Conservation (phyloP, 2,329 filamentous ascomycete species). For the Endothia cerciana region DNA sequence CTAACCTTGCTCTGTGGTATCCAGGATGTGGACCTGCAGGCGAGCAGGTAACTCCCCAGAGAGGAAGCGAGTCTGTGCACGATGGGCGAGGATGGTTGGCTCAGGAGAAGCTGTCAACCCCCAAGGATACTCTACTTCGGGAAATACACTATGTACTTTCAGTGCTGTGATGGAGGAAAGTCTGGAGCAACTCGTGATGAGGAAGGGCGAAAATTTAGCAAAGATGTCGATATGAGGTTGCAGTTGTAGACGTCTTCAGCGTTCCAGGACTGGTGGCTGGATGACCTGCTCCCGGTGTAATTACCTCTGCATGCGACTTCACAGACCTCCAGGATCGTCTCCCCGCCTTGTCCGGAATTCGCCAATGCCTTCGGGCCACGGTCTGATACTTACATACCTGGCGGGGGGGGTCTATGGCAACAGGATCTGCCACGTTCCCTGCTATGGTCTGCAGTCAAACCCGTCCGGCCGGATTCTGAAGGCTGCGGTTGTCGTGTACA, state of each 20-base stretch:
- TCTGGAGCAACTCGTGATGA: not conserved
- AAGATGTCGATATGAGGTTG: no score
- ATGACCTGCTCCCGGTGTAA: not conserved
- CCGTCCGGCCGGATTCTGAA: no score
- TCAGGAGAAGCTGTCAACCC: not conserved
- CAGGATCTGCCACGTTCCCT: not conserved
- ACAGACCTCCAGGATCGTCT: not conserved
- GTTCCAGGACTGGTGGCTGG: not conserved
- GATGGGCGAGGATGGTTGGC: not conserved
- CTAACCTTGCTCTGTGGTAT: not conserved
- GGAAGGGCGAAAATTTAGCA: no score
- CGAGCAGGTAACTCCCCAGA: not conserved
- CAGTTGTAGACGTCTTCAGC: not conserved
- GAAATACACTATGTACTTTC: not conserved
- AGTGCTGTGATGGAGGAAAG: not conserved
- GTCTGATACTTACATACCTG: not conserved
- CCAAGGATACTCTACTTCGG: not conserved
- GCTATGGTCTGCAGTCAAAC: not conserved
- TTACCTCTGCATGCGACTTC: not conserved
- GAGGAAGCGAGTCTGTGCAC: not conserved
- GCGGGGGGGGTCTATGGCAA: not conserved
- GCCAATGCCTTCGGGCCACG: not conserved
- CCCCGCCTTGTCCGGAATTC: not conserved
- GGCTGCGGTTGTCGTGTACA: not conserved
- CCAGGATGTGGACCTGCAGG: not conserved